Evolutionary conservation across 2,329 filamentous ascomycete species (phyloP), one percentile per base, ranked within the genome.

Genomic region (Xylariomycetidae sp.): DNA sequence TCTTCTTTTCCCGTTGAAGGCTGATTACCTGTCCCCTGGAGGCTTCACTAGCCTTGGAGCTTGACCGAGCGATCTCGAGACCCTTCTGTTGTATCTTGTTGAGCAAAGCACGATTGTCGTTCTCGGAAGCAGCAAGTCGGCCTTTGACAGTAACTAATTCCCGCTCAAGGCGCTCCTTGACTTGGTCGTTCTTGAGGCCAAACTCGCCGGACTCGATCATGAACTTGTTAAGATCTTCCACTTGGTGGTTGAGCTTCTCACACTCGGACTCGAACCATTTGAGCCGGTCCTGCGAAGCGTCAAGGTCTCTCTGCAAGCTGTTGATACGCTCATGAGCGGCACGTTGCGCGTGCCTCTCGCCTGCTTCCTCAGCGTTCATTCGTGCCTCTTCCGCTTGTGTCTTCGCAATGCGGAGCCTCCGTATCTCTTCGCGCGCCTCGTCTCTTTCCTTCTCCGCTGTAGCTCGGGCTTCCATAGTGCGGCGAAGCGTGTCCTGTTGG

Each of bases 21-120:
- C 81, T 78, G 24, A 76, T 60, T 29, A 95, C 68, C 46, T 92
- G 84, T 3, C 80, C 73, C 23, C 89, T 80, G 29, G 88, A 85
- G 19, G 79, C 85, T 48, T 96, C 90, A 40, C 76, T 88, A 19
- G 85, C 90, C 38, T 82, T 82, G 5, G 89, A 94, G 39, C 78
- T 86, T 1, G 90, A 92, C 28, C 92, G 78, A 25, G 90, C 90
- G 57, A 98, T 93, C 54, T 98, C 90, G 6, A 98, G 73, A 19
- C 93, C 92, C 67, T 96, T 96, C 53, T 96, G 90, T 52, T 96
- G 90, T 13, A 98, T 72, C 61, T 96, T 96, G 65, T 95, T 96
- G 45, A 96, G 72, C n/a, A 98, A 68, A 5, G 88, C 82, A 32
- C 87, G 82, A 52, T 96, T 96, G 61, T 96, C 90, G 49, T 96